Evolutionary conservation across 495 filamentous ascomycete genomes (phyloP), one percentile per base, ranked within the genome.

Genomic region (Choiromyces venosus): DNA sequence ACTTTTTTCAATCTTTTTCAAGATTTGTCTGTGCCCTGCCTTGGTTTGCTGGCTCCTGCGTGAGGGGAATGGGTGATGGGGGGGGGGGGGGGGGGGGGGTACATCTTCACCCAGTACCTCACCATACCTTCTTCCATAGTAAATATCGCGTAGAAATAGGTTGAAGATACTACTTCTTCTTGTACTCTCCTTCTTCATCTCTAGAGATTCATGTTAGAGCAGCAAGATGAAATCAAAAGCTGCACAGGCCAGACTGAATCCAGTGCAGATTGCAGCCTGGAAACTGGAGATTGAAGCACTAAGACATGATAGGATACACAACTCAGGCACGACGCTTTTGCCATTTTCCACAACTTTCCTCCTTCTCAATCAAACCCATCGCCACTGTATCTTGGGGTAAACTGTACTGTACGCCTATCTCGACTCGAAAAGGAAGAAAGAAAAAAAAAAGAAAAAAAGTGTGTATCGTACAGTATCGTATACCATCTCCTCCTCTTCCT

Each of bases 241-340:
- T 61, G 52, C 52, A 61, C 52, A 61, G 52, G 52, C 52, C 52
- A 61, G 52, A 33, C 33, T 61, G 25, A n/a, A 61, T 61, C 52
- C 25, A 33, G 52, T 33, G 52, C 52, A 16, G 52, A 61, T 61
- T 61, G 52, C 25, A 61, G 25, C 33, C 52, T 61, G 52, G 52
- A 33, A 61, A 61, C 12, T 33, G 52, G 52, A 6, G 52, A 61
- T 61, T 61, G 52, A 33, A 33, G 52, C 52, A 18, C 52, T 12
- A 2, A 25, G 25, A 33, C 25, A 61, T n/a, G 8, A 14, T 61
- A 33, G 52, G 52, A 33, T 4, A 6, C 8, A 61, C 52, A 16
- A 61, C 25, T 61, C 18, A 29, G 52, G 16, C 52, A 33, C 8
- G 9, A 61, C 52, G 12, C 25, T 61, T n/a, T 52, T n/a, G 19